These are phyloP conservation scores for Ploettnerulaceae sp. DNA, from an alignment of 2,329 filamentous ascomycete species.

Conservation along the genomic window DNA sequence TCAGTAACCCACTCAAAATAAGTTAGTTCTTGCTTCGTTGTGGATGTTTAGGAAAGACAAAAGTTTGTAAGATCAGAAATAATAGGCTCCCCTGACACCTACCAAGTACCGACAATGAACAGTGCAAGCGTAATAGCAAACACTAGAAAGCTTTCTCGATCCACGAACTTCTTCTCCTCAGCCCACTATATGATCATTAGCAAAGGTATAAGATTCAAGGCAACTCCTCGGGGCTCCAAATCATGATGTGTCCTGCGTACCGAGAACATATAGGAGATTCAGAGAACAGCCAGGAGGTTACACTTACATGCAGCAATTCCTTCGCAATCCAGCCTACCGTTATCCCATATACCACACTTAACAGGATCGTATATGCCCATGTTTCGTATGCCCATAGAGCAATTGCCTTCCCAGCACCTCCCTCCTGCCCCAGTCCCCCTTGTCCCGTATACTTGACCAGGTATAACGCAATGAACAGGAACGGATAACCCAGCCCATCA, in stretches of 20 bases:
- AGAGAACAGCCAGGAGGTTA: no score
- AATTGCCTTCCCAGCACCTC: constrained; percentile 62
- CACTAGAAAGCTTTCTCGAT: constrained; percentile 35
- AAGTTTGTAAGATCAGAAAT: constrained; percentile 48
- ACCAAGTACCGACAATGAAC: constrained; percentile 84
- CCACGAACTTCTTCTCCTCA: constrained; percentile 66
- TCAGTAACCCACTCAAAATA: no score
- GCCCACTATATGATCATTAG: no score
- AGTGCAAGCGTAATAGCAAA: constrained; percentile 78
- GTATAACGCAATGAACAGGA: constrained; percentile 80
- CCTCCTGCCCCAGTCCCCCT: constrained; percentile 47
- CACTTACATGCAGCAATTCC: constrained; percentile 61
- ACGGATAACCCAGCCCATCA: constrained; percentile 80
- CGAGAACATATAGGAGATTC: no score
- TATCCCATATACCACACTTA: constrained; percentile 74
- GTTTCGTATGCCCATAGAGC: constrained; percentile 81
- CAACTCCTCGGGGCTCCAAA: no score
- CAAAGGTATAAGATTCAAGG: no score
- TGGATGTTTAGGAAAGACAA: no score
- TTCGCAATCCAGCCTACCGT: constrained; percentile 77
- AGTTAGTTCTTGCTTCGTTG: no score
- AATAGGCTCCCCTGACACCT: constrained; percentile 73
- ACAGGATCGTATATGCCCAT: constrained; percentile 74
- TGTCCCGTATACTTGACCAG: constrained; percentile 70
- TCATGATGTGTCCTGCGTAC: no score